Evolutionary conservation across 495 filamentous ascomycete species (phyloP), one percentile per base, ranked within the genome.

Genomic region (Cairneyella variabilis): DNA sequence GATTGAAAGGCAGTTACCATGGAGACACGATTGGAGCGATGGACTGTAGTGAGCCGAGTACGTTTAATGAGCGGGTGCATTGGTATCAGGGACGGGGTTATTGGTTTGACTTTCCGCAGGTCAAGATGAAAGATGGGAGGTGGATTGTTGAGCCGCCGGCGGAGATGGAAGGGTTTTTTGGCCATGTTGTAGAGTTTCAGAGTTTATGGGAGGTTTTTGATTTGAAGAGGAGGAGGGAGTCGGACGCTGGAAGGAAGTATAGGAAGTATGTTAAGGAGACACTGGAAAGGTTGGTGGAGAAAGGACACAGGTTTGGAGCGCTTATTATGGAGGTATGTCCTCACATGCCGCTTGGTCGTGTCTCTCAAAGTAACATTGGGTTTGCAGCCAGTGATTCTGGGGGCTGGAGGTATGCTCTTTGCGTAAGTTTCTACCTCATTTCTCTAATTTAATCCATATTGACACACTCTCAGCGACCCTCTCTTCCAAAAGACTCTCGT

Each of bases 21-120:
- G 88, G 88, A 1, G 88, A 91, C 60, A 90, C 87, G 0, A 86
- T 91, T 18, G 88, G 87, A 3, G 84, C 84, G 0, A 91, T 91
- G 88, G 85, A 91, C 57, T 83, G 78, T 50, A 79, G 83, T 2
- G 85, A 89, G 64, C 88, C 88, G 2, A 80, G 78, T 3, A 79
- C 75, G 0, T 91, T 69, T 53, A 91, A 91, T 55, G 71, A 86
- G 56, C 85, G 86, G 61, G 84, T 90, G 0, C 84, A 88, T 55
- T 91, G 88, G 88, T 91, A 91, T 66, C 73, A 76, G 39, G 85
- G 84, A 0, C 75, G 78, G 5, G 88, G 88, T 0, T 75, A 82
- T 57, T 91, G 88, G 88, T 84, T 90, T 55, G 84, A 88, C 49
- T 87, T 82, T 59, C 88, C 88, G 1, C 69, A 72, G 22, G 80